Percentiles rank a stretch among this genome's conserved stretches.
Conservation (phyloP, 441 rosid species). For the Eutrema salsugineum region DNA sequence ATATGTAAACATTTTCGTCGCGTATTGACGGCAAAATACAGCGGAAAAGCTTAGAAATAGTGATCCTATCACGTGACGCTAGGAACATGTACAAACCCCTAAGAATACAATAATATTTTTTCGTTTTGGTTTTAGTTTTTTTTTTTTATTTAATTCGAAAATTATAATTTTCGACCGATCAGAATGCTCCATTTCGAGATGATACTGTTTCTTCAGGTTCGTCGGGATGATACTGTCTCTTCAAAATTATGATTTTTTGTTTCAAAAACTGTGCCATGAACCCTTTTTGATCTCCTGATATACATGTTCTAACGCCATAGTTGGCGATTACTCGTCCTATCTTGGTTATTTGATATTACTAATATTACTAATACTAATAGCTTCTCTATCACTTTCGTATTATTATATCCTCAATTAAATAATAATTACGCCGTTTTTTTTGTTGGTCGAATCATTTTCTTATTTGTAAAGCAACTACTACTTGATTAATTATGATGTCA, state of each 20-base stretch:
- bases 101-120: too few relatives aligned
- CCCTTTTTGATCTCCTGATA: too few relatives aligned
- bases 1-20: neutral
- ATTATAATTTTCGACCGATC: too few relatives aligned
- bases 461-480: neutral
- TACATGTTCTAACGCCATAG: too few relatives aligned
- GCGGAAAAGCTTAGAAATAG: neutral
- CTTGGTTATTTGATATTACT: neutral
- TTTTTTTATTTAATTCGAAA: too few relatives aligned
- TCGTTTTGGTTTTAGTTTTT: too few relatives aligned
- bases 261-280: too few relatives aligned
- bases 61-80: conserved; percentile 26
- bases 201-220: too few relatives aligned
- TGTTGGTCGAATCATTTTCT: conserved; percentile 7
- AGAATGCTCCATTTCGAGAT: too few relatives aligned
- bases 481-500: neutral
- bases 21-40: neutral
- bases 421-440: neutral
- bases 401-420: neutral
- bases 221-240: too few relatives aligned
- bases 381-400: neutral
- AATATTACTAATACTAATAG: neutral
- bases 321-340: conserved; percentile 3
- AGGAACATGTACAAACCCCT: too few relatives aligned
- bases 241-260: too few relatives aligned